Evolutionary conservation across 768 basidiomycete species (phyloP).

Genomic region (Mycena chlorophos): DNA sequence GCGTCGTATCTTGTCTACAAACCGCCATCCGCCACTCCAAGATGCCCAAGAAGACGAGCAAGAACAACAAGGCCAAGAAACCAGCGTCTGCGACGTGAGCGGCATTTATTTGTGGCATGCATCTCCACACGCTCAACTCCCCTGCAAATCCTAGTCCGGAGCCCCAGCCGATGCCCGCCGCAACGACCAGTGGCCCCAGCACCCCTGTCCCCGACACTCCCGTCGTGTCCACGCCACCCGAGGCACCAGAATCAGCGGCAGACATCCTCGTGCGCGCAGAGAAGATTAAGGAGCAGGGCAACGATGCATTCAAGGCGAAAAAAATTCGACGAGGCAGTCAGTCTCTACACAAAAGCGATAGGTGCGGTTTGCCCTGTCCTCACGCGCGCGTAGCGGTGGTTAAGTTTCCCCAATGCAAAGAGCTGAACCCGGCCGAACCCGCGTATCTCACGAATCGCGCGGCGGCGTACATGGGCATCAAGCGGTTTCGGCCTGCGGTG

Average conservation of each 20-base stretch:
- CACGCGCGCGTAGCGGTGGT: slow-evolving; percentile 11
- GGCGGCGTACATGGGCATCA: slow-evolving; percentile 80
- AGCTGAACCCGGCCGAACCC: slow-evolving; percentile 64
- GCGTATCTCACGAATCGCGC: slow-evolving; percentile 85
- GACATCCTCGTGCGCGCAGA: slow-evolving; percentile 54
- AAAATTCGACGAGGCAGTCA: slow-evolving; percentile 69
- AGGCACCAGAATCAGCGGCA: slow-evolving; percentile 23
- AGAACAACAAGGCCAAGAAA: slow-evolving; percentile 15
- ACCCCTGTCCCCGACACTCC: slow-evolving; percentile 7
- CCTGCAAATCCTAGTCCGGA: slow-evolving; percentile 10
- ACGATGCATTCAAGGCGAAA: slow-evolving; percentile 68
- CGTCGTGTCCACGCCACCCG: slow-evolving; percentile 12
- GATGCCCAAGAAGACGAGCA: slow-evolving; percentile 19
- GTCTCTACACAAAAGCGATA: slow-evolving; percentile 75
- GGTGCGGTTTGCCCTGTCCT: slow-evolving; percentile 39
- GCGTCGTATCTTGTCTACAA: neutral
- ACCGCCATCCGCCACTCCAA: neutral
- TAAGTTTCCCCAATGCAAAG: slow-evolving; percentile 31
- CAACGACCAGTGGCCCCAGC: slow-evolving; percentile 16
- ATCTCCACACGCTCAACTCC: neutral
- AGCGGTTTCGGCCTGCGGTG: slow-evolving; percentile 72
- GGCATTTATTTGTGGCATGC: slow-evolving; percentile 9
- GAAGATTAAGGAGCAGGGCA: slow-evolving; percentile 72
- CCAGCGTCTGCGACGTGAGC: slow-evolving; percentile 1
- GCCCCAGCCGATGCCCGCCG: slow-evolving; percentile 7